phyloP scores from a whole-genome alignment of 2,329 filamentous ascomycete genomes.

The Penicillium sp. region DNA sequence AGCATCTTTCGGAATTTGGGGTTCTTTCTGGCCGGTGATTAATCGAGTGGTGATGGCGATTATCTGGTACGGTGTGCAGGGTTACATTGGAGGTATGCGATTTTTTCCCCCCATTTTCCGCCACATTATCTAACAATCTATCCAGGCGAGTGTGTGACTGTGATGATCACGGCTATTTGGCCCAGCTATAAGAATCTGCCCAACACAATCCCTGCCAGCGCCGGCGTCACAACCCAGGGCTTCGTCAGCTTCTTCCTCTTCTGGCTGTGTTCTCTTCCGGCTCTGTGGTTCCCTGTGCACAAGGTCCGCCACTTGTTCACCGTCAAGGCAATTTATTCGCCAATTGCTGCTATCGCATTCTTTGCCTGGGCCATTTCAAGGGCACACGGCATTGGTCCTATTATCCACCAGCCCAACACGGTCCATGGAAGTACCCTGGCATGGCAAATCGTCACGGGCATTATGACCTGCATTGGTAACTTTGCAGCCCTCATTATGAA shows the following conservation, averaged over 20 bases:
- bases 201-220: conserved; percentile 64
- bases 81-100: conserved; percentile 68
- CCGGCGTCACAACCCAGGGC: conserved; percentile 71
- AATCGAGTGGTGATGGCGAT: conserved; percentile 87
- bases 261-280: conserved; percentile 76
- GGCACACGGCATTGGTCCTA: conserved; percentile 79
- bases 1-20: conserved; percentile 85
- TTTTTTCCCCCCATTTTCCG: background rate
- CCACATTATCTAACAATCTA: background rate
- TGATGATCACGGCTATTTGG: conserved; percentile 90
- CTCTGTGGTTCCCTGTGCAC: conserved; percentile 87
- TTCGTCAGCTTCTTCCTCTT: conserved; percentile 86
- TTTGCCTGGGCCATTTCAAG: conserved; percentile 84
- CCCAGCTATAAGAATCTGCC: conserved; percentile 58
- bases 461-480: conserved; percentile 89
- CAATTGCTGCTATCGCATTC: conserved; percentile 78
- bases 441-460: conserved; percentile 80
- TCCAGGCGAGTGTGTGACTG: conserved; percentile 71
- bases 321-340: conserved; percentile 82
- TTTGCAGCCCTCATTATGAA: conserved; percentile 83
- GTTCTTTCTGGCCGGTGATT: conserved; percentile 82
- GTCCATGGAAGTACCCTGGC: conserved; percentile 67
- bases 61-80: conserved; percentile 76
- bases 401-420: conserved; percentile 67
- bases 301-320: conserved; percentile 88